A percentile compares a stretch with the other conserved stretches of the same genome.
Conservation (phyloP, 2,329 filamentous ascomycete species). For the Microsporum ferrugineum region DNA sequence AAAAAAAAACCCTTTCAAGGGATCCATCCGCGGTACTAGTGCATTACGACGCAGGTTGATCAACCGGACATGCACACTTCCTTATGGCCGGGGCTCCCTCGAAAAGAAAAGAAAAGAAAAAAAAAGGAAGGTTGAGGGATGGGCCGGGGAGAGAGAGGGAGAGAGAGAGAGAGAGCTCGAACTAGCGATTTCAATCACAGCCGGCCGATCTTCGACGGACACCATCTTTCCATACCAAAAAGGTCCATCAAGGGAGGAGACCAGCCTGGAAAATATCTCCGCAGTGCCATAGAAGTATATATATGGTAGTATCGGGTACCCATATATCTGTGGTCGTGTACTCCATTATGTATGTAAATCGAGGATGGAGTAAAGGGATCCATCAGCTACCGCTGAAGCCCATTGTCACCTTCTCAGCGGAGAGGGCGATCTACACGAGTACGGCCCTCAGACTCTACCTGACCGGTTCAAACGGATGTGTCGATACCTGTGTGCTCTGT, state of each 20-base stretch:
- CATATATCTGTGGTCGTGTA: not conserved
- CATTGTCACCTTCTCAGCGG: not conserved
- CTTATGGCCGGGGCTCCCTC: not conserved
- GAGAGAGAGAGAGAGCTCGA: not conserved
- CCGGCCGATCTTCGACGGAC: not conserved
- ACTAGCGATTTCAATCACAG: conserved; percentile 1
- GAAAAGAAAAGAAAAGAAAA: not conserved
- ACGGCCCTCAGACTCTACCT: not conserved
- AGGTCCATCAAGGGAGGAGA: not conserved
- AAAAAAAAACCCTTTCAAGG: not conserved
- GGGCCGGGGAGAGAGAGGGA: not conserved
- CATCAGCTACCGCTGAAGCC: not conserved
- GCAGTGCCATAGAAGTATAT: not conserved
- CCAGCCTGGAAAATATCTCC: not conserved
- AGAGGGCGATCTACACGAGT: not conserved
- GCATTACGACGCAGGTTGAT: conserved; percentile 2
- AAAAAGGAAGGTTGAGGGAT: not conserved
- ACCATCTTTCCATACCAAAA: not conserved
- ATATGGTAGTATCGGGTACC: not conserved
- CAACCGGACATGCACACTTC: conserved; percentile 1
- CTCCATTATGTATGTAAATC: not conserved
- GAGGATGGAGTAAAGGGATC: not conserved
- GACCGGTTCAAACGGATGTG: not conserved
- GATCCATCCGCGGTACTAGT: not conserved
- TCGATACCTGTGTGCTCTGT: not conserved